A percentile compares a stretch with the other conserved stretches of the same genome.
Evolutionary conservation across 2,329 filamentous ascomycete species (phyloP).

Genomic region (Cercospora sp.): DNA sequence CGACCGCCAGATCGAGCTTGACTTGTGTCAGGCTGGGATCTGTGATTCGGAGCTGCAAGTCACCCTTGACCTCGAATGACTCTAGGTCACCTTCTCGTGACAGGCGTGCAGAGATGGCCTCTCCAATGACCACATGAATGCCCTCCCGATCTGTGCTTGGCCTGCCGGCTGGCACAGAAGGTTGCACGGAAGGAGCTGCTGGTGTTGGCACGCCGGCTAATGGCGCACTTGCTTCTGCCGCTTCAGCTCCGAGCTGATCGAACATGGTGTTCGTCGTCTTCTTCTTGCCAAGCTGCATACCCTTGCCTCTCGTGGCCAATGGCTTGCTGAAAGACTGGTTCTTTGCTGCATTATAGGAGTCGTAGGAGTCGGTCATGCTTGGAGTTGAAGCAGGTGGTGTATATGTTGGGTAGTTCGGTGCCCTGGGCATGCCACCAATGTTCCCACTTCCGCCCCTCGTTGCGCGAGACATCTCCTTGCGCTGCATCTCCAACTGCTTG

Average conservation of each 20-base stretch:
- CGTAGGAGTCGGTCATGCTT: slow-evolving; percentile 76
- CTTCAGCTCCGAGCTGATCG: slow-evolving; percentile 88
- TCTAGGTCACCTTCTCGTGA: slow-evolving; percentile 84
- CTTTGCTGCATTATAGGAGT: slow-evolving; percentile 95
- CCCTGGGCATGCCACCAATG: slow-evolving; percentile 59
- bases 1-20: slow-evolving; percentile 76
- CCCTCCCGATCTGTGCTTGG: slow-evolving; percentile 75
- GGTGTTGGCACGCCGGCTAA: slow-evolving; percentile 59
- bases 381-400: slow-evolving; percentile 83
- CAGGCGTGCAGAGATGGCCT: slow-evolving; percentile 86
- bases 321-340: slow-evolving; percentile 84
- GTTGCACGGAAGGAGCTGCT: slow-evolving; percentile 51
- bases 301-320: slow-evolving; percentile 80
- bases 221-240: slow-evolving; percentile 71
- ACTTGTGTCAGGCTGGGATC: slow-evolving; percentile 89
- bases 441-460: slow-evolving; percentile 52
- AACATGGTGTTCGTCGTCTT: slow-evolving; percentile 98
- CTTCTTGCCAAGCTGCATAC: slow-evolving; percentile 99
- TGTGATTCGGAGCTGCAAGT: slow-evolving; percentile 85
- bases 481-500: slow-evolving; percentile 97
- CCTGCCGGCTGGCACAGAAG: slow-evolving; percentile 55
- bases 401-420: slow-evolving; percentile 85
- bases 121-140: slow-evolving; percentile 83
- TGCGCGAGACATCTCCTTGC: slow-evolving; percentile 86
- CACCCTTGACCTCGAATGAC: slow-evolving; percentile 85